Evolutionary conservation across 2,329 filamentous ascomycete species (phyloP).

Genomic region (Exutisphaerella laricina): DNA sequence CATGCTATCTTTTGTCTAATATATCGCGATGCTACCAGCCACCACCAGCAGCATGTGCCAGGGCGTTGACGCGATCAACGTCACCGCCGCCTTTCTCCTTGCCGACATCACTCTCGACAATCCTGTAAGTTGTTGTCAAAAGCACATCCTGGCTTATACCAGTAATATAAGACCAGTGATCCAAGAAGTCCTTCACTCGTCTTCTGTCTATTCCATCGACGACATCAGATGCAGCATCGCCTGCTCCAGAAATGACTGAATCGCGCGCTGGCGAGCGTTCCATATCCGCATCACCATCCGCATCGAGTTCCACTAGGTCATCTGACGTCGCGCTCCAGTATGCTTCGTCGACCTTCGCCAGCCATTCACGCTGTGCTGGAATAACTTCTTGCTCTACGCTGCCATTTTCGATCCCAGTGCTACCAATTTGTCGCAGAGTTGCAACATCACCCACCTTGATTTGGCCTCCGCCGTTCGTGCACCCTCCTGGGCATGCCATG

Average conservation of each 20-base stretch:
- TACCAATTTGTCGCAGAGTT: conserved; percentile 34
- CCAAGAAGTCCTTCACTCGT: conserved; percentile 62
- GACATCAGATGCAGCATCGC: conserved; percentile 18
- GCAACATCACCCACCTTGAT: conserved; percentile 79
- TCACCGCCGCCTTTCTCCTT: conserved; percentile 63
- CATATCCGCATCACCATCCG: conserved; percentile 20
- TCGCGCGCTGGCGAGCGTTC: conserved; percentile 19
- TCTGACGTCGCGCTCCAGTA: conserved; percentile 32
- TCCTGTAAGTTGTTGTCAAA: conserved; percentile 79
- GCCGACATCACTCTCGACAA: conserved; percentile 92
- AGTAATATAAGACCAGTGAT: conserved; percentile 70
- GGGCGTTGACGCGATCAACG: conserved; percentile 75
- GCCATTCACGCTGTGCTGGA: conserved; percentile 80
- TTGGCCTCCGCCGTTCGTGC: conserved; percentile 95
- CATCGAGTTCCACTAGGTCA: conserved; percentile 11
- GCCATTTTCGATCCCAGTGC: conserved; percentile 32
- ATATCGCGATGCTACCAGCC: conserved; percentile 83
- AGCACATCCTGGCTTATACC: conserved; percentile 66
- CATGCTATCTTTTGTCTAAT: too few relatives aligned
- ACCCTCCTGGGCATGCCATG: conserved; percentile 98
- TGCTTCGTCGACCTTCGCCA: conserved; percentile 63
- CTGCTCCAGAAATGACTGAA: conserved; percentile 27
- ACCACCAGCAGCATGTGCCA: conserved; percentile 86
- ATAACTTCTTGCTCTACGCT: conserved; percentile 40
- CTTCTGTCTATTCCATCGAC: conserved; percentile 54